Percentiles rank a stretch among this genome's conserved stretches.
These are phyloP conservation scores for Atkinsonella hypoxylon DNA, from an alignment of 2,329 filamentous ascomycete genomes.

Conservation along the genomic window DNA sequence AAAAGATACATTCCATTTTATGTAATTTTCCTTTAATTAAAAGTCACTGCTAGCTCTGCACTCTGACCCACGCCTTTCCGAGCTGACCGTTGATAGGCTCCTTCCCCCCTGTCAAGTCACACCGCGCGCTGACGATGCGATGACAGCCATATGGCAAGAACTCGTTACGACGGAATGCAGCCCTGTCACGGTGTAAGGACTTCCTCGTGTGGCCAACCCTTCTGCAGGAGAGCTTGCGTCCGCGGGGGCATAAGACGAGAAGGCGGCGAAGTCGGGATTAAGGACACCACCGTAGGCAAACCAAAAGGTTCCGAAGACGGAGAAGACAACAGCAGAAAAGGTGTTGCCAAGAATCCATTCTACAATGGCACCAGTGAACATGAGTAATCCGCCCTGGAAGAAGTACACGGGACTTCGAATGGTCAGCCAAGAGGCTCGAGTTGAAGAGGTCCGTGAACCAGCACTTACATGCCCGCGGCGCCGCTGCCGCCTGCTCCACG, in stretches of 20 bases:
- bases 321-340: conserved; percentile 47
- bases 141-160: not conserved
- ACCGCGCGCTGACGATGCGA: not conserved
- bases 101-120: too few relatives aligned
- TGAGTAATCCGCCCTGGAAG: conserved; percentile 42
- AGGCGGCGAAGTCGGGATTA: conserved; percentile 39
- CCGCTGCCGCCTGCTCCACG: conserved; percentile 36
- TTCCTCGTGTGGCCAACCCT: conserved; percentile 33
- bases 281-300: conserved; percentile 43
- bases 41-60: too few relatives aligned
- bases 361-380: conserved; percentile 38
- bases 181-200: not conserved
- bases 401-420: conserved; percentile 30
- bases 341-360: conserved; percentile 49
- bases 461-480: conserved; percentile 34
- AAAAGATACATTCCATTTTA: too few relatives aligned
- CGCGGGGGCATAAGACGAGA: conserved; percentile 28
- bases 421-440: conserved; percentile 8
- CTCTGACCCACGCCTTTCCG: too few relatives aligned
- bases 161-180: not conserved
- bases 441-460: too few relatives aligned
- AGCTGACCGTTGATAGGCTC: too few relatives aligned
- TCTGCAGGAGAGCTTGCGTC: conserved; percentile 21
- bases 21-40: too few relatives aligned
- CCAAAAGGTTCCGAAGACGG: conserved; percentile 42